These are phyloP conservation scores for Plasmodium cynomolgi DNA, from an alignment of 169 alveolate genomes.

Conservation along the genomic window DNA sequence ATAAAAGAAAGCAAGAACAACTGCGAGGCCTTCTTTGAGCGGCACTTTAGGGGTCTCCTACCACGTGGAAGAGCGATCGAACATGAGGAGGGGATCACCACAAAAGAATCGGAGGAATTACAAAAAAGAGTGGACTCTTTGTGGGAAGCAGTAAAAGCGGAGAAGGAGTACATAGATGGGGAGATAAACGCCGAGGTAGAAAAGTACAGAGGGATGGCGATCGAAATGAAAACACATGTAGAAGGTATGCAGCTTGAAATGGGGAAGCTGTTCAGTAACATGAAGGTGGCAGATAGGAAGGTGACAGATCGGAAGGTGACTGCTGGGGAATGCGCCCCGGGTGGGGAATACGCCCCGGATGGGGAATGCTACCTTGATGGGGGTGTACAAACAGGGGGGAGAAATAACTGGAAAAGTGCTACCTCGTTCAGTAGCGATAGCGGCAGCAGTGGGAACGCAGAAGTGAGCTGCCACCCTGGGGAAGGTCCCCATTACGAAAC, in stretches of 20 bases:
- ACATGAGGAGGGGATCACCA: neutral
- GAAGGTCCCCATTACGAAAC: too few species aligned
- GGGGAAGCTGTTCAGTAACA: neutral
- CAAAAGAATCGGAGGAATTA: constrained; percentile 6
- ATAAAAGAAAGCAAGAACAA: neutral
- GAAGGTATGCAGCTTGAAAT: neutral
- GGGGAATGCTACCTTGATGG: neutral
- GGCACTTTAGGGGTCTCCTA: constrained; percentile 10
- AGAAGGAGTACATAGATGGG: constrained; percentile 4
- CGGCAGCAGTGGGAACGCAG: neutral
- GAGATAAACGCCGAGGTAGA: constrained; percentile 26
- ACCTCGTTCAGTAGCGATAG: neutral
- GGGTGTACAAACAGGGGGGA: neutral
- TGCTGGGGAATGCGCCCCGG: neutral
- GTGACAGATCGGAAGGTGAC: neutral
- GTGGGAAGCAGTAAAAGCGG: neutral
- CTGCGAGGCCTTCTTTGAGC: constrained; percentile 1
- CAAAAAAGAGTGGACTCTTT: neutral
- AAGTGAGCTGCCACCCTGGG: too few species aligned
- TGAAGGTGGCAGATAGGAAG: neutral
- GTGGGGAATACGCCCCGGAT: too few species aligned
- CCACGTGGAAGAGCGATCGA: neutral
- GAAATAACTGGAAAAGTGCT: neutral
- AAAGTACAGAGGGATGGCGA: neutral
- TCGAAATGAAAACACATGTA: neutral